Evolutionary conservation across 305 asterid genomes (phyloP), one percentile per base, ranked within the genome.

Genomic region (Withania somnifera): DNA sequence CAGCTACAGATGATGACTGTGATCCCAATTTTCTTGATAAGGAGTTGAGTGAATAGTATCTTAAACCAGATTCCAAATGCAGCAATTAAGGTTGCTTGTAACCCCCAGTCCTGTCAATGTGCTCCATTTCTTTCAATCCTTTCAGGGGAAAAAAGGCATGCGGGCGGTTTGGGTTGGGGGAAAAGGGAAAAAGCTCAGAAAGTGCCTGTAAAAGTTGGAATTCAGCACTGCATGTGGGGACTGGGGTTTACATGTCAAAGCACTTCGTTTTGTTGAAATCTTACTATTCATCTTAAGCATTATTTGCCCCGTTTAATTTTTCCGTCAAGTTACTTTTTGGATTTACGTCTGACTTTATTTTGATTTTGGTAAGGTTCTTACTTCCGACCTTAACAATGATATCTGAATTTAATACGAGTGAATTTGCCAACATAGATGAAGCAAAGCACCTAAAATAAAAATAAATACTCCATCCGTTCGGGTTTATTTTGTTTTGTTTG

Each of bases 1-100:
- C 86, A 71, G 92, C 83, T 75, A 86, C 89, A 13, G 95, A 91
- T 0, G 93, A 90, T 14, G 97, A 89, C 0, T 87, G 63, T 81
- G 97, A 88, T 87, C 90, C 90, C 84, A 88, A 91, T 89, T 90
- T 89, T 80, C 89, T 91, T 69, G 98, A 93, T 52, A 92, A 94
- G 22, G 91, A 90, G 81, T 84, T 86, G 83, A 90, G 93, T 42
- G 94, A 91, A 45, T 91, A 82, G 85, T 53, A 42, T 5, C 42
- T 36, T 6, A 67, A 57, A 36, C 61, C 42, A 60, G 68, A 60
- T 22, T 28, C 38, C 38, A 5, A 60, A 26, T 60, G 67, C 67
- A 26, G 67, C 67, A 60, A 13, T 26, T 60, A 60, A 60, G 34
- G 26, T 60, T n/a, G 8, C 1, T 24, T 32, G 67, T 11, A 58